Base-by-base conservation (phyloP, 73 alveolate species). In the Blepharisma japonicum region DNA sequence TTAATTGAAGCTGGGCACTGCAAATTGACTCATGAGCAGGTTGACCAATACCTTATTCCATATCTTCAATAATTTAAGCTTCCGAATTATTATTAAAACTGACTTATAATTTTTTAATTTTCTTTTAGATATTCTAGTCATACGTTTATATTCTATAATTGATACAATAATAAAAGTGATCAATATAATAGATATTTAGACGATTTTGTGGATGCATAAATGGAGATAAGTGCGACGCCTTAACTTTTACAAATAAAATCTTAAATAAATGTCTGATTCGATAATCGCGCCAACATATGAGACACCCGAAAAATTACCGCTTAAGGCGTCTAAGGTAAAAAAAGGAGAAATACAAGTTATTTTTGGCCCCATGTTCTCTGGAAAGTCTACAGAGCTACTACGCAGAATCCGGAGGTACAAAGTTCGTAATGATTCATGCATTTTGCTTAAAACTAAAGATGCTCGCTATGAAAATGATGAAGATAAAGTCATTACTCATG, bases 331-430 rank as follows among this genome's bases (percentile, higher is more conserved):
- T 53, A 61, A 61, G 39, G 7, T 9, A 25, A 61, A 61, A 25
- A 14, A 39, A 66, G 98, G 98, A 18, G 80, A 84, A 55, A 91
- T 93, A 51, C 89, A 92, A 72, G 86, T 93, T 20, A 91, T 93
- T 39, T 68, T 83, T 27, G 98, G 98, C n/a, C 98, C 98, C 9
- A 93, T 93, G 99, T 94, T 94, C 81, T 84, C 97, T 56, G 99
- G 99, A 18, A 94, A 94, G 82, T 79, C 96, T 50, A 90, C 98
- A 32, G 96, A 93, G 71, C 87, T 94, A 45, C 81, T 94, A 42
- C 85, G 95, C 32, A 55, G 81, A 11, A 87, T 92, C 79, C 74
- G 90, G 70, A 87, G 92, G 68, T 89, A 81, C 78, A 78, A 81
- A 47, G 87, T 87, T 53, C 82, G 89, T 27, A 86, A 85, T 54